Base-by-base conservation (phyloP, 306 rosid genomes). In the Casuarina cunninghamiana region DNA sequence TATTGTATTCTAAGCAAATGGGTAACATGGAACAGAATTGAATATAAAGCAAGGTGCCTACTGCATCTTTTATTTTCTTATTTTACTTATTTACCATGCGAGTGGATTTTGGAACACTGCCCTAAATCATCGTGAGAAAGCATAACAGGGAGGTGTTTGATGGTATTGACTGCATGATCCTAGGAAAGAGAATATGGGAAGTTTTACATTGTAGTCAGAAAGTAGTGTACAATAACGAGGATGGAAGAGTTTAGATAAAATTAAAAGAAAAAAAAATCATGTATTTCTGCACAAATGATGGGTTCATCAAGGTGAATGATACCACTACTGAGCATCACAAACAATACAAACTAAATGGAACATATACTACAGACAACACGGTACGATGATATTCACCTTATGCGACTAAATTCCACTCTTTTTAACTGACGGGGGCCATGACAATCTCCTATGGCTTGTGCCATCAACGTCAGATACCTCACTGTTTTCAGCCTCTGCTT, bases 351-450 rank as follows among this genome's bases (percentile, higher is more conserved):
- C 42, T 10, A 1, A 10, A 62, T 62, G 69, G 69, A 67, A 42
- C 15, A 42, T 42, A 16, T 63, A 38, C 44, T 38, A 38, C 44
- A 1, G 32, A 10, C 5, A 17, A 42, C 26, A 17, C 50, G 42
- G 42, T 67, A 11, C 71, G 42, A 42, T 42, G 71, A n/a, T 9
- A 42, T 16, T 43, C 71, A 42, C 13, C 71, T 72, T 19, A 26
- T 46, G 77, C 38, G 80, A 75, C 79, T 77, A 84, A 21, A n/a
- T 68, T 82, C 84, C 83, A 79, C 68, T 78, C 86, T 87, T 87
- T 63, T 79, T 79, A 78, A 86, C 78, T 67, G 90, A 83, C 46
- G 88, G 87, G 53, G 90, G 88, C 91, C 82, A 85, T 3, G 90
- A 92, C 80, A 84, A 75, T 75, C 86, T 87, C 79, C 84, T 80